Percentiles rank a stretch among this genome's conserved stretches.
phyloP scores from a whole-genome alignment of 129 eudicot species.

The Lactuca saligna region DNA sequence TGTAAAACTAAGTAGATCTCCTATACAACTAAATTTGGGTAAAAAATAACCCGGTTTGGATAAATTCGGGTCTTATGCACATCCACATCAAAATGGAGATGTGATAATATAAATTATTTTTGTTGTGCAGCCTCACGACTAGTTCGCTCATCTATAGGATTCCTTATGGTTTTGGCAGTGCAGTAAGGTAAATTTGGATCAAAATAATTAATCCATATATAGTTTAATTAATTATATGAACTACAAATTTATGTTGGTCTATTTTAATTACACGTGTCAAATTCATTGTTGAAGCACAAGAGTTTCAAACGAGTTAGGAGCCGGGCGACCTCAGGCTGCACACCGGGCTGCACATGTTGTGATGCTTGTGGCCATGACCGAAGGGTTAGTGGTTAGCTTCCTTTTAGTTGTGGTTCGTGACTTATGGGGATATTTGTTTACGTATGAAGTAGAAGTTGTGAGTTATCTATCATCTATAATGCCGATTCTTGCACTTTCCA shows the following conservation, averaged over 20 bases:
- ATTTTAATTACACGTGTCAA: not conserved
- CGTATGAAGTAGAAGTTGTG: slow-evolving; percentile 41
- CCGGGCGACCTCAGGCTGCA: slow-evolving; percentile 37
- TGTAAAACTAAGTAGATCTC: no score
- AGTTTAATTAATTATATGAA: not conserved
- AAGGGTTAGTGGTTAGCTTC: slow-evolving; percentile 28
- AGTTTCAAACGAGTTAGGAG: slow-evolving; percentile 14
- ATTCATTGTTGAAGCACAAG: not conserved
- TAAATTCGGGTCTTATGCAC: no score
- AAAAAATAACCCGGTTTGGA: no score
- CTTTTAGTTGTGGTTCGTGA: slow-evolving; percentile 14
- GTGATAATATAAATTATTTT: not conserved
- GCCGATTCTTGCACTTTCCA: slow-evolving; percentile 38
- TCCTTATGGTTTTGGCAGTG: slow-evolving; percentile 44
- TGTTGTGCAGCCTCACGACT: slow-evolving; percentile 33
- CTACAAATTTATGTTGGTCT: not conserved
- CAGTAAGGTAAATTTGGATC: slow-evolving; percentile 33
- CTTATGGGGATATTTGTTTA: slow-evolving; percentile 35
- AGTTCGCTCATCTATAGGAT: slow-evolving; percentile 34
- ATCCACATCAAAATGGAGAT: not conserved
- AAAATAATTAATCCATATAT: not conserved
- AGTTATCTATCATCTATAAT: slow-evolving; percentile 21
- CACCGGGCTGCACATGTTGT: slow-evolving; percentile 30
- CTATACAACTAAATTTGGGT: no score
- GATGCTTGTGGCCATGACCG: slow-evolving; percentile 26